phyloP scores from a whole-genome alignment of 2,329 filamentous ascomycete genomes.

The Paradendryphiella salina region DNA sequence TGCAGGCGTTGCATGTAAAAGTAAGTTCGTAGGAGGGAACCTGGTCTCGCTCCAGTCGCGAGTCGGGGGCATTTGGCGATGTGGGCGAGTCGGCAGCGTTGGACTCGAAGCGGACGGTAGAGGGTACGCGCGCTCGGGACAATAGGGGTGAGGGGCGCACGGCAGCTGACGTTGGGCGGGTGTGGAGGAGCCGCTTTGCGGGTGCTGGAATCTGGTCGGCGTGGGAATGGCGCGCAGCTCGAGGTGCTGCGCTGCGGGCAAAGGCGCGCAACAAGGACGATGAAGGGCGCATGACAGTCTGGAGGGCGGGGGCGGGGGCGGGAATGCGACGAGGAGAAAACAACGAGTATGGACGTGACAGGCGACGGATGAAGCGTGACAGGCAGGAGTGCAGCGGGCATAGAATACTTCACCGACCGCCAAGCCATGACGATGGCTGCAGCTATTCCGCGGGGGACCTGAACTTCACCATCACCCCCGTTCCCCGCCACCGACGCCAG shows the following conservation, averaged over 20 bases:
- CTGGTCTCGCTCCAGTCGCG: conserved; percentile 45
- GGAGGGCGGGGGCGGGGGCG: too few relatives aligned
- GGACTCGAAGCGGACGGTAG: conserved; percentile 33
- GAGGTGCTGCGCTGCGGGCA: conserved; percentile 23
- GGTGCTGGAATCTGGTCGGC: conserved; percentile 31
- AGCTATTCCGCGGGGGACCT: conserved; percentile 3
- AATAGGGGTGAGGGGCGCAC: conserved; percentile 22
- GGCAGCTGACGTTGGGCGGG: conserved; percentile 34
- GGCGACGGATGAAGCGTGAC: conserved; percentile 1
- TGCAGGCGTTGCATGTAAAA: conserved; percentile 91
- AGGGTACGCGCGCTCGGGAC: conserved; percentile 14
- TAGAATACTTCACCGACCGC: conserved; percentile 14
- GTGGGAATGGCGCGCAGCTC: conserved; percentile 15
- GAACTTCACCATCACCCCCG: conserved; percentile 2
- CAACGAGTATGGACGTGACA: not conserved
- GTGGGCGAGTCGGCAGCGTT: conserved; percentile 28
- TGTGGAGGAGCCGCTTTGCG: conserved; percentile 32
- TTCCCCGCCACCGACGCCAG: not conserved
- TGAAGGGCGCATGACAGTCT: conserved; percentile 30
- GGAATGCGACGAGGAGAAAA: not conserved
- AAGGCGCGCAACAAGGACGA: conserved; percentile 31
- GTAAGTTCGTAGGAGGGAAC: conserved; percentile 79
- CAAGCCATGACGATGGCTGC: conserved; percentile 22
- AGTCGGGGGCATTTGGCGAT: conserved; percentile 38
- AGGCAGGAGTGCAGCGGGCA: conserved; percentile 2